Evolutionary conservation across 345 rosid species (phyloP), one percentile per base, ranked within the genome.

Genomic region (Aquilaria sinensis): DNA sequence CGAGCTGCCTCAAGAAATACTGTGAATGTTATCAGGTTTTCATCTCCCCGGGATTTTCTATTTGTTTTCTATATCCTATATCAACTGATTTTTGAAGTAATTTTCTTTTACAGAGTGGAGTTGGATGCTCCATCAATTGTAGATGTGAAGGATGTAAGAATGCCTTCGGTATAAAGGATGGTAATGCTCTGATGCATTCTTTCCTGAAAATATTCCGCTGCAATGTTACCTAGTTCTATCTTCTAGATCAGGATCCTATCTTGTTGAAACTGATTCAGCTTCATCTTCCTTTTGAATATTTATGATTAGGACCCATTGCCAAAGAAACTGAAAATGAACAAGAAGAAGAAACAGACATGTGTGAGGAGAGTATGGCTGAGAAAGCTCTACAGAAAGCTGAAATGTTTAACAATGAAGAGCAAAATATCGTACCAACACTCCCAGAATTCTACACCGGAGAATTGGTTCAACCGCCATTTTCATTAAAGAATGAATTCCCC

Each of bases 11-110:
- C 46, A 91, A 91, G 80, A 91, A 91, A 76, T 91, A 91, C 63
- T 91, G 97, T 5, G 97, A 91, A 83, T 91, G 97, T 86, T 91
- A 76, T 72, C 97, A 91, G 97, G 97, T 90, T 72, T 71, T 61
- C 43, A 37, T 37, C 43, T 67, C 60, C 64, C 15, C 55, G 51
- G 43, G 50, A 12, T 10, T 53, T 2, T 15, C 58, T 56, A 46
- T 14, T 7, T 67, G 49, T 70, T 56, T 69, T 58, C 15, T 12
- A 31, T 72, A 12, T 23, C 66, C 34, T 56, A 16, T 61, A 13
- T 67, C 34, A 62, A 54, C 58, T 71, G 71, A 51, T 81, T 53
- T 47, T 11, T 65, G 51, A 15, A 57, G 43, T 60, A 32, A 13
- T 68, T 13, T 58, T 74, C 43, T 51, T 33, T 61, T 63, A 59